Conservation (phyloP, 1,284 basidiomycete genomes). For the Mycena sp. region DNA sequence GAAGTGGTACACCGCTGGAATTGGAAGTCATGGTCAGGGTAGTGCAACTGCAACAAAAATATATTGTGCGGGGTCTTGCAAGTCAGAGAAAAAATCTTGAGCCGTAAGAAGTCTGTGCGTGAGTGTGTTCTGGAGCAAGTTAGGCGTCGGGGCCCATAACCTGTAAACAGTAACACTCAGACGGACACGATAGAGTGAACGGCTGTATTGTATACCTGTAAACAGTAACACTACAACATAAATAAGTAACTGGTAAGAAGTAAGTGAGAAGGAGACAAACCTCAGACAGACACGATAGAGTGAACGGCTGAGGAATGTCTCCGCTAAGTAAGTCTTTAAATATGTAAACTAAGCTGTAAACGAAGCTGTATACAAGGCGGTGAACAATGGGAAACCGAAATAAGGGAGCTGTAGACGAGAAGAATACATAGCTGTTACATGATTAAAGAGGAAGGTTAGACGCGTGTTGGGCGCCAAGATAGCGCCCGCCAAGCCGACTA, state of each 20-base stretch:
- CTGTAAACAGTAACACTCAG: slow-evolving; percentile 11
- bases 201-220: slow-evolving; percentile 10
- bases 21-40: slow-evolving; percentile 1
- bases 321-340: neutral
- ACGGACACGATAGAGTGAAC: neutral
- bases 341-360: no score
- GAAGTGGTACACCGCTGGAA: slow-evolving; percentile 3
- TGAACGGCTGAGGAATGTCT: slow-evolving; percentile 11
- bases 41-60: neutral
- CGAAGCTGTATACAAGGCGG: neutral
- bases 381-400: neutral
- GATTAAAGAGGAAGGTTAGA: no score
- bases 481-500: no score
- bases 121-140: neutral
- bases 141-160: slow-evolving; percentile 20
- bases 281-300: slow-evolving; percentile 5
- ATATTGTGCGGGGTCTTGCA: slow-evolving; percentile 9
- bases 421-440: no score
- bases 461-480: no score
- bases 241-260: slow-evolving; percentile 3
- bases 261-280: slow-evolving; percentile 1
- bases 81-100: no score
- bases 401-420: neutral
- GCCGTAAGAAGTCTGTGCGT: neutral
- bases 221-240: neutral